These are phyloP conservation scores for Platismatia glauca DNA, from an alignment of 495 filamentous ascomycete species.

Conservation along the genomic window DNA sequence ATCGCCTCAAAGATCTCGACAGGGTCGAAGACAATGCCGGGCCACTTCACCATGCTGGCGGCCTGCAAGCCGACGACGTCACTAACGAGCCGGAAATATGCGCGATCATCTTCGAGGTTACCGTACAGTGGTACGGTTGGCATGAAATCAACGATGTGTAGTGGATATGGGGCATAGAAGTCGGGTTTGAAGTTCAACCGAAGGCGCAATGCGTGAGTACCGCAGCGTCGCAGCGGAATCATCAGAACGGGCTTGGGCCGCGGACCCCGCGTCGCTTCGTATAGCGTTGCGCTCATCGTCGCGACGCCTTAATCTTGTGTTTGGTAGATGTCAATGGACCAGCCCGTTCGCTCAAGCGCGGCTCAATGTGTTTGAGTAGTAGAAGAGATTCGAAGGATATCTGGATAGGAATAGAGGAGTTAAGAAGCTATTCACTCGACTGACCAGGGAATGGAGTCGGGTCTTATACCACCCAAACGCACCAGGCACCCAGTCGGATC, in stretches of 20 bases:
- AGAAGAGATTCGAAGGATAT: too few relatives aligned
- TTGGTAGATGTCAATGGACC: too few relatives aligned
- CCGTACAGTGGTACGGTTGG: constrained; percentile 3
- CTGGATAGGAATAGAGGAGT: too few relatives aligned
- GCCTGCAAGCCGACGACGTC: constrained; percentile 1
- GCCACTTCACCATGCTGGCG: constrained; percentile 1
- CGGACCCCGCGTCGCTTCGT: background rate
- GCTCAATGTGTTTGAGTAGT: too few relatives aligned
- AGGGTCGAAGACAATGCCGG: constrained; percentile 3
- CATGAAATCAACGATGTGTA: constrained; percentile 3
- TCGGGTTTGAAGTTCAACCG: constrained; percentile 1
- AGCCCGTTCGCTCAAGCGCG: too few relatives aligned
- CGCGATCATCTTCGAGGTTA: constrained; percentile 3
- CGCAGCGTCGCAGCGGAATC: constrained; percentile 1
- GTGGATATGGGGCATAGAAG: constrained; percentile 3
- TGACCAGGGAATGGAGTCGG: too few relatives aligned
- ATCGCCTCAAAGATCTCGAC: constrained; percentile 2
- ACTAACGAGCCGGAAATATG: constrained; percentile 2
- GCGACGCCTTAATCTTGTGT: too few relatives aligned
- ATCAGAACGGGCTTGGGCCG: constrained; percentile 1
- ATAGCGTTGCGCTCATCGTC: background rate
- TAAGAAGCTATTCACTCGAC: too few relatives aligned
- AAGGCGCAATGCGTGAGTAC: constrained; percentile 1
- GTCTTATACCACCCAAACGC: too few relatives aligned
- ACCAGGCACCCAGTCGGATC: too few relatives aligned